Base-by-base conservation (phyloP, 441 rosid genomes). In the Erodium moschatum region DNA sequence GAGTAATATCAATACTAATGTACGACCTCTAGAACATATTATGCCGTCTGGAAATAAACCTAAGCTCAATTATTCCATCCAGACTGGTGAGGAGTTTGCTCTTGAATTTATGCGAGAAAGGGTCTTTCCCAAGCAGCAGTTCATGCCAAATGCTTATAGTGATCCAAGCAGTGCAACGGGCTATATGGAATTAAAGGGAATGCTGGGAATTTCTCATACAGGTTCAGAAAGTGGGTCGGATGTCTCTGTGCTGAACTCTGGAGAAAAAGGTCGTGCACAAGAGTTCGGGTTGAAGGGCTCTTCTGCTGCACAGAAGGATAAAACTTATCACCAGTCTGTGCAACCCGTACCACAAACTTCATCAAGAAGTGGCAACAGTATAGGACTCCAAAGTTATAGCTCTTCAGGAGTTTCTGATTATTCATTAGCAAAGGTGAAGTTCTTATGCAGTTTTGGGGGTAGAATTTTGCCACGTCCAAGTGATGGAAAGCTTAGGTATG, bases 401-500 rank as follows among this genome's bases (percentile, higher is more conserved):
- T 54, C 61, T 54, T 73, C 83, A 50, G 0, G 88, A 74, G 20
- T 82, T 87, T 11, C 88, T 87, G 74, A 76, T 50, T 65, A 69
- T 78, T 6, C 70, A 72, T 72, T 76, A 71, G 75, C 79, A 16
- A 79, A 75, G 66, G 77, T 85, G 78, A 85, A 87, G 76, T 76
- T 87, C 71, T 88, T 87, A 20, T 87, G 87, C 69, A 87, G 92
- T 70, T 87, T 81, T 27, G 88, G 85, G 0, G 92, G 92, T 38
- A 81, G 81, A 73, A 85, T 89, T 69, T 73, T 87, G 75, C 96
- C 96, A 54, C 82, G 96, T 82, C 96, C 96, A 13, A 85, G 87
- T 77, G 90, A 89, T 80, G 87, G 87, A 19, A 70, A 76, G 83
- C 71, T 89, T 85, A 84, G 92, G 76, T 87, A 89, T 67, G 92